Evolutionary conservation across 495 filamentous ascomycete species (phyloP), one percentile per base, ranked within the genome.

Genomic region (Apodospora peruviana): DNA sequence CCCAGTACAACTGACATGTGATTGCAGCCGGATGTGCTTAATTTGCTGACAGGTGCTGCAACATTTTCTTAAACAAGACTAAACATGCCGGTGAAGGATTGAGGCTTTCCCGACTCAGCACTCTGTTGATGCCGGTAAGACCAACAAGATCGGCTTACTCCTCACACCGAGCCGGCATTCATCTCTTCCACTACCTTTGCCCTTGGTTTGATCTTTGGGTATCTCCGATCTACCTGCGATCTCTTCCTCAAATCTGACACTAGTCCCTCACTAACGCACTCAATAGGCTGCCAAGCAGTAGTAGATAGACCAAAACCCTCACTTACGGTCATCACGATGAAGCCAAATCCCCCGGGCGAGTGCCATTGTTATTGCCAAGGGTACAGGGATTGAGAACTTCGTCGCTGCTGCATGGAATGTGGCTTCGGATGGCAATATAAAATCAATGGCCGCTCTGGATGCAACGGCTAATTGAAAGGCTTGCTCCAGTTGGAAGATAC

Each of bases 281-380:
- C n/a, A n/a, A n/a, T n/a, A n/a, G n/a, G n/a, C n/a, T n/a, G n/a
- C n/a, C n/a, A n/a, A n/a, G n/a, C n/a, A n/a, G n/a, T n/a, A n/a
- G n/a, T n/a, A n/a, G n/a, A n/a, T n/a, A n/a, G 8, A 24, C 1
- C 40, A 42, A n/a, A 11, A 22, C 40, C 20, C 39, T 40, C 39
- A 3, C 39, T 12, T 20, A 16, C 16, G 39, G 20, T 11, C 16
- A 11, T 32, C 40, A n/a, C n/a, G n/a, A n/a, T n/a, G n/a, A n/a
- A n/a, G n/a, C n/a, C n/a, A n/a, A n/a, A n/a, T n/a, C n/a, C n/a
- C n/a, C n/a, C n/a, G n/a, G n/a, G n/a, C 20, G 25, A 27, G 53
- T 55, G 53, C 14, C 53, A 55, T 47, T 55, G 47, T 29, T n/a
- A 39, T 20, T 32, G 48, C 53, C 53, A 55, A 55, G 53, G 18